A percentile compares a stretch with the other conserved stretches of the same genome.
Evolutionary conservation across 148 eudicot species (phyloP).

Genomic region (Amaranthus hypochondriacus): DNA sequence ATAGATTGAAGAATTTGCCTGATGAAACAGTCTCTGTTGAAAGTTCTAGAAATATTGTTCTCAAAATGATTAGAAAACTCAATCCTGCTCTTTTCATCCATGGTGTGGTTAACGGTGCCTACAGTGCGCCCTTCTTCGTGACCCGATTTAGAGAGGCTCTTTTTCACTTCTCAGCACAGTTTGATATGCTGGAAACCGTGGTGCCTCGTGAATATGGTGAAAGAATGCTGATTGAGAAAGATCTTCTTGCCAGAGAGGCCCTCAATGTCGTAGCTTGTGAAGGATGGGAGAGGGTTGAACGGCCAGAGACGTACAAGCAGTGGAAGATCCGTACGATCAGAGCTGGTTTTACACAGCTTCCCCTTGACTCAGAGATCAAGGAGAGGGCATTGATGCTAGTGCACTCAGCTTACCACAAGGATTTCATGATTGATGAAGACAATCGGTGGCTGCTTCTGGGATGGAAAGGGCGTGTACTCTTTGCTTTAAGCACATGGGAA

Average conservation of each 20-base stretch:
- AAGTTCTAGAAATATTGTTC: conserved; percentile 44
- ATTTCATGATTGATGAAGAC: conserved; percentile 60
- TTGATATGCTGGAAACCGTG: conserved; percentile 62
- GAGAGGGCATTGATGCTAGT: conserved; percentile 30
- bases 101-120: conserved; percentile 57
- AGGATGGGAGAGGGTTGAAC: conserved; percentile 68
- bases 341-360: conserved; percentile 51
- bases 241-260: conserved; percentile 54
- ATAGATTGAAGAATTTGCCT: conserved; percentile 47
- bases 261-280: conserved; percentile 71
- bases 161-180: conserved; percentile 59
- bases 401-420: conserved; percentile 44
- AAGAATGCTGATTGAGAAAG: conserved; percentile 53
- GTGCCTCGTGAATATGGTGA: conserved; percentile 49
- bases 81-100: conserved; percentile 53
- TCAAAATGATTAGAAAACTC: conserved; percentile 41
- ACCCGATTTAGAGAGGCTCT: conserved; percentile 67
- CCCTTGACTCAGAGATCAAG: conserved; percentile 38
- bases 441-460: conserved; percentile 55
- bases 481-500: conserved; percentile 57
- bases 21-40: conserved; percentile 52
- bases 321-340: conserved; percentile 49
- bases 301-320: conserved; percentile 70
- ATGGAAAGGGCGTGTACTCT: conserved; percentile 63
- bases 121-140: conserved; percentile 53